phyloP scores from a whole-genome alignment of 2,329 filamentous ascomycete genomes.

The Parasarocladium wereldwijsianum region DNA sequence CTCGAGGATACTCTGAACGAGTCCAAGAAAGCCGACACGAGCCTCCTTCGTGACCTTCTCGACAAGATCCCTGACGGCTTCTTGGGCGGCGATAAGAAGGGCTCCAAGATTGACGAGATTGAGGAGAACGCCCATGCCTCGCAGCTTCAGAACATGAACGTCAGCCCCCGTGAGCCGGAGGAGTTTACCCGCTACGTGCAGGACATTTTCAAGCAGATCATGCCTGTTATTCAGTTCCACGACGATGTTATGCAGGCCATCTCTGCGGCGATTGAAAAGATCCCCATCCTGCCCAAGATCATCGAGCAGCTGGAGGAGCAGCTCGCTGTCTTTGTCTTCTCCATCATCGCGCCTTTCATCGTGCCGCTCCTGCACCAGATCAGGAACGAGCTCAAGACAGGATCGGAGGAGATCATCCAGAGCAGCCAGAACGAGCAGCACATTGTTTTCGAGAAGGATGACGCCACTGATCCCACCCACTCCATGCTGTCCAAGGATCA shows the following conservation, averaged over 20 bases:
- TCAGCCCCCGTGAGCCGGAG: conserved; percentile 70
- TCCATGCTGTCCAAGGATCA: conserved; percentile 95
- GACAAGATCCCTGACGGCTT: conserved; percentile 70
- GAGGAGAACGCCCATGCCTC: conserved; percentile 60
- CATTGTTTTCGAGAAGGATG: conserved; percentile 71
- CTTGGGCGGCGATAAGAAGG: conserved; percentile 61
- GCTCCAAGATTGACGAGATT: conserved; percentile 63
- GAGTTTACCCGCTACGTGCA: conserved; percentile 68
- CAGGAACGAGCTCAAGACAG: conserved; percentile 73
- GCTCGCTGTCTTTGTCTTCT: conserved; percentile 79
- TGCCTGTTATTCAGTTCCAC: conserved; percentile 82
- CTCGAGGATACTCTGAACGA: conserved; percentile 70
- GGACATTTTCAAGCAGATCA: conserved; percentile 62
- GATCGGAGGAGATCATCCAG: conserved; percentile 75
- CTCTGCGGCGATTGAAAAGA: conserved; percentile 63
- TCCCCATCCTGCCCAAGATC: conserved; percentile 71
- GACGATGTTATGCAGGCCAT: conserved; percentile 76
- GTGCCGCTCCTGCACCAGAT: conserved; percentile 76
- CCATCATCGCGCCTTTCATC: conserved; percentile 77
- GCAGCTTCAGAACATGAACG: conserved; percentile 58
- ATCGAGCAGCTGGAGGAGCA: conserved; percentile 80
- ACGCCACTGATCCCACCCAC: conserved; percentile 69
- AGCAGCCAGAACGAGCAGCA: conserved; percentile 74
- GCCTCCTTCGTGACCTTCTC: conserved; percentile 63
- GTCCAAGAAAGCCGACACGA: conserved; percentile 49